phyloP scores from a whole-genome alignment of 73 alveolate genomes.

The Tetrahymena borealis region DNA sequence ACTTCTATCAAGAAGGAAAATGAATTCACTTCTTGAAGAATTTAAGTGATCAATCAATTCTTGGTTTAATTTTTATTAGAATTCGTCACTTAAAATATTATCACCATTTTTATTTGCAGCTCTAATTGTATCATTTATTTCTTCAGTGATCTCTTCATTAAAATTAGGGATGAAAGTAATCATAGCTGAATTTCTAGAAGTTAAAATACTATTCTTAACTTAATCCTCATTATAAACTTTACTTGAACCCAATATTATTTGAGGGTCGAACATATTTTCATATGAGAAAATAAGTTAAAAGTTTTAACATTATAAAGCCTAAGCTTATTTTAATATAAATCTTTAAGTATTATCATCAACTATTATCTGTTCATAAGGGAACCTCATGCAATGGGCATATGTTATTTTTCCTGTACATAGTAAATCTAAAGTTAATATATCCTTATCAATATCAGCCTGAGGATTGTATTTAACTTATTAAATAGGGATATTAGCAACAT shows the following conservation, averaged over 20 bases:
- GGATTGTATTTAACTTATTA: background rate
- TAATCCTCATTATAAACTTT: background rate
- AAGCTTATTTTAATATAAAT: background rate
- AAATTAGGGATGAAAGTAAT: slow-evolving; percentile 31
- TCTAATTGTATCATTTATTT: slow-evolving; percentile 12
- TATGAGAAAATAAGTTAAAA: background rate
- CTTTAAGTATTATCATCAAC: background rate
- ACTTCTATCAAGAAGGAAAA: slow-evolving; percentile 74
- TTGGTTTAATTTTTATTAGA: background rate
- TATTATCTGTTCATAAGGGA: slow-evolving; percentile 2
- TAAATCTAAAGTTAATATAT: background rate
- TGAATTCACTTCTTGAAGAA: slow-evolving; percentile 35
- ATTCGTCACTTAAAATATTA: background rate
- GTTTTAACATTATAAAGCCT: background rate
- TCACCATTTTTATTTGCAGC: background rate
- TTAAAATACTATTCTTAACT: background rate
- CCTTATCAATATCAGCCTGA: background rate
- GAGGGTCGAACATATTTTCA: background rate
- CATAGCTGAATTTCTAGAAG: slow-evolving; percentile 7
- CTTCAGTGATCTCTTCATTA: background rate
- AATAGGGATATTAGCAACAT: background rate
- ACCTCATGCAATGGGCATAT: background rate
- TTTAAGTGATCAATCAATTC: background rate
- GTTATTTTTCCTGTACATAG: background rate
- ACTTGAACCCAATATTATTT: background rate